These are phyloP conservation scores for Suhomyces choctaworum DNA, from an alignment of 1,139 yeast species.

Conservation along the genomic window DNA sequence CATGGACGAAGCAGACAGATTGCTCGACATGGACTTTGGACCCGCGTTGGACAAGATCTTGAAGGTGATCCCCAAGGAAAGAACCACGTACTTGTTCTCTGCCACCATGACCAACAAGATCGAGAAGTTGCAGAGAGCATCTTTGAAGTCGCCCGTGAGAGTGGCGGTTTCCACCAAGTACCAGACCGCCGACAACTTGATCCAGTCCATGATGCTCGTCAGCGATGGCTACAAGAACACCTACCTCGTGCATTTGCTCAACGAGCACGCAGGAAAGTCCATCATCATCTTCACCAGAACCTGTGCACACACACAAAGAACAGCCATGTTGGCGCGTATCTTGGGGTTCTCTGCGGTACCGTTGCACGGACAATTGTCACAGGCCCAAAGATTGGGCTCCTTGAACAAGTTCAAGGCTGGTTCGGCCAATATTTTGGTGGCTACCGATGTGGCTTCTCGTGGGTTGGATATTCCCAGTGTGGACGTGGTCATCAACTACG, in stretches of 20 bases:
- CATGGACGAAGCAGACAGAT: constrained; percentile 96
- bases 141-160: constrained; percentile 83
- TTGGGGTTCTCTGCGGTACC: constrained; percentile 91
- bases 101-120: constrained; percentile 97
- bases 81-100: constrained; percentile 86
- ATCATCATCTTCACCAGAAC: constrained; percentile 91
- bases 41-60: constrained; percentile 88
- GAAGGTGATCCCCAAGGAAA: constrained; percentile 77
- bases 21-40: constrained; percentile 95
- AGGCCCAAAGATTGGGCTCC: constrained; percentile 90
- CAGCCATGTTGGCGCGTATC: constrained; percentile 76
- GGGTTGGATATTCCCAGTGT: constrained; percentile 96
- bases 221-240: constrained; percentile 95
- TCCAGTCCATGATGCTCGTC: constrained; percentile 86
- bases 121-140: constrained; percentile 92
- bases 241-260: constrained; percentile 73
- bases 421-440: constrained; percentile 76
- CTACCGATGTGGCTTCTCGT: constrained; percentile 98
- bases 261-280: constrained; percentile 84
- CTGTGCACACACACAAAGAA: constrained; percentile 91
- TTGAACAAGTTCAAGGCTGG: constrained; percentile 91
- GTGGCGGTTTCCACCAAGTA: constrained; percentile 88
- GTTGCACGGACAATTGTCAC: constrained; percentile 90
- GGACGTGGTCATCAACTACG: constrained; percentile 89
- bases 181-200: constrained; percentile 88